Conservation (phyloP, 192 early-diverging fungal genomes). For the Coemansia sp. region DNA sequence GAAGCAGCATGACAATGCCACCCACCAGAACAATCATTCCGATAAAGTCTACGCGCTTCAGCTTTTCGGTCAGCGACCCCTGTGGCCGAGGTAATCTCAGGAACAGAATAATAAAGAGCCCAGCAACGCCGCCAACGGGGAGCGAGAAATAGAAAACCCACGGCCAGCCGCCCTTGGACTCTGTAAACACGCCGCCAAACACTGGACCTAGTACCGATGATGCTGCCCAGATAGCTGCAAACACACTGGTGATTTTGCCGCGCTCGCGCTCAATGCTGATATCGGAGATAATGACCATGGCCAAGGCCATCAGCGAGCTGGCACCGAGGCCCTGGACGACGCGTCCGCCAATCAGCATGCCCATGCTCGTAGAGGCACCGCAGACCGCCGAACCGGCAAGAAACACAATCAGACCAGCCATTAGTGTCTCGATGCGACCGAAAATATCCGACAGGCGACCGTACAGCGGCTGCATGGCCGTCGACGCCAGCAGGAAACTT, state of each 20-base stretch:
- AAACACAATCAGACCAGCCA: slow-evolving; percentile 55
- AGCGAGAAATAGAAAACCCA: slow-evolving; percentile 63
- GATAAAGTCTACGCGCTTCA: slow-evolving; percentile 61
- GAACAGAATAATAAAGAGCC: slow-evolving; percentile 49
- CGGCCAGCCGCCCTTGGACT: slow-evolving; percentile 60
- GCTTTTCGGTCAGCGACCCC: slow-evolving; percentile 51
- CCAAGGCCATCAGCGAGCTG: slow-evolving; percentile 58
- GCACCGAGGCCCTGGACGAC: slow-evolving; percentile 66
- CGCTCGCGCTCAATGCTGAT: slow-evolving; percentile 45
- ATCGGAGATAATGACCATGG: slow-evolving; percentile 67
- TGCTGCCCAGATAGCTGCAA: slow-evolving; percentile 58
- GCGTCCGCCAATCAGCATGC: slow-evolving; percentile 66
- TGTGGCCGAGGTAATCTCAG: slow-evolving; percentile 47
- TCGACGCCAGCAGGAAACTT: slow-evolving; percentile 62
- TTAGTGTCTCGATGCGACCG: slow-evolving; percentile 61
- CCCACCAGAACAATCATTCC: slow-evolving; percentile 57
- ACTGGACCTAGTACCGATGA: slow-evolving; percentile 66
- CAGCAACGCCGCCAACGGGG: slow-evolving; percentile 34
- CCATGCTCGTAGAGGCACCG: slow-evolving; percentile 57
- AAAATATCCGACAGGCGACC: slow-evolving; percentile 80
- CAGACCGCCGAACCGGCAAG: slow-evolving; percentile 53
- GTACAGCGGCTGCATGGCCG: slow-evolving; percentile 75
- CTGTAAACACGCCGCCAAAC: slow-evolving; percentile 65
- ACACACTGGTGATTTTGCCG: slow-evolving; percentile 31
- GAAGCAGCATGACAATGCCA: slow-evolving; percentile 53